phyloP scores from a whole-genome alignment of 2,329 filamentous ascomycete genomes.

The Arthrobotrys sphaeroides region DNA sequence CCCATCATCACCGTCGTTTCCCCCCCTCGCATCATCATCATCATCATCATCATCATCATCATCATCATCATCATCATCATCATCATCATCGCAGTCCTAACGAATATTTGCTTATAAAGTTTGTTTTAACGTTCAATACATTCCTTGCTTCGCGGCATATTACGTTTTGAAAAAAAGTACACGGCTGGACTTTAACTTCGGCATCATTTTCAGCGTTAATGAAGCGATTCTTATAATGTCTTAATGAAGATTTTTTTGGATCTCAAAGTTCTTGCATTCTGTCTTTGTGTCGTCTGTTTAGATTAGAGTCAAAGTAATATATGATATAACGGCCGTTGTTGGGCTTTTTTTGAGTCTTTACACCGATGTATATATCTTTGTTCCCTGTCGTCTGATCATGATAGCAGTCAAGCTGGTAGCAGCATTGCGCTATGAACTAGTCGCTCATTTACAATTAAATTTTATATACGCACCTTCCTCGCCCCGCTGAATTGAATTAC shows the following conservation, averaged over 20 bases:
- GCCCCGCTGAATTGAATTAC: too few species aligned
- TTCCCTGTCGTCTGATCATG: not conserved
- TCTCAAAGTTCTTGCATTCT: slow-evolving; percentile 1
- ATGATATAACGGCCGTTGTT: not conserved
- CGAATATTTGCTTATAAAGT: not conserved
- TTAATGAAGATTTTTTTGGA: slow-evolving; percentile 12
- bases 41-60: too few species aligned
- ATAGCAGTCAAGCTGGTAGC: not conserved
- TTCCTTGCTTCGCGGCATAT: slow-evolving; percentile 40
- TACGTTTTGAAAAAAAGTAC: slow-evolving; percentile 32
- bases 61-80: too few species aligned
- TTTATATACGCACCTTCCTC: too few species aligned
- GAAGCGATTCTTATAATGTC: slow-evolving; percentile 23
- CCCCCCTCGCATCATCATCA: not conserved
- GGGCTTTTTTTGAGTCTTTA: not conserved
- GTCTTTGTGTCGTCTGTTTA: not conserved
- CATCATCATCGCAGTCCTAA: too few species aligned
- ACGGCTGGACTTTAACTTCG: slow-evolving; percentile 6
- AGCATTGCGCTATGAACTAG: too few species aligned
- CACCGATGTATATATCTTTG: not conserved
- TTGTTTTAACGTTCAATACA: slow-evolving; percentile 24
- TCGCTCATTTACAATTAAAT: too few species aligned
- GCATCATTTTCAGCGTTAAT: slow-evolving; percentile 30
- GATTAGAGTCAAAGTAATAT: not conserved
- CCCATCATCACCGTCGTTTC: slow-evolving; percentile 7